phyloP scores from a whole-genome alignment of 345 rosid species.

The Physaria fendleri region DNA sequence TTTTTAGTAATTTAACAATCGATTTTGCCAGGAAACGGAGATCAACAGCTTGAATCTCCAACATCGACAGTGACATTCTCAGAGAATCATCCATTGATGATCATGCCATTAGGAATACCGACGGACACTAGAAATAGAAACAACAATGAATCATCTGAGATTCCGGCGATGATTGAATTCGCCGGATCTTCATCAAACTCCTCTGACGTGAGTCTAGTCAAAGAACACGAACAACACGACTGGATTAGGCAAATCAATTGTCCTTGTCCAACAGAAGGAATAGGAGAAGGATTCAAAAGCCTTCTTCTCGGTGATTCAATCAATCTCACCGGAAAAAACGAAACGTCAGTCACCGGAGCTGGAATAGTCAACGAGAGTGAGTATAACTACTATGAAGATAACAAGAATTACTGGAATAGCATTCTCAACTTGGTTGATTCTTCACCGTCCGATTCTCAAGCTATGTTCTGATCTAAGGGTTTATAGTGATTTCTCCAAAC shows the following conservation, averaged over 20 bases:
- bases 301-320: constrained; percentile 53
- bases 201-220: constrained; percentile 40
- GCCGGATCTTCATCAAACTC: constrained; percentile 46
- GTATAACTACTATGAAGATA: constrained; percentile 63
- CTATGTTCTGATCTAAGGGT: constrained; percentile 37
- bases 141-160: constrained; percentile 11
- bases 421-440: constrained; percentile 91
- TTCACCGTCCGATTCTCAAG: constrained; percentile 69
- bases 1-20: background rate
- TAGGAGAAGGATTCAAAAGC: constrained; percentile 77
- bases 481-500: background rate
- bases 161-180: constrained; percentile 41
- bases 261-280: background rate
- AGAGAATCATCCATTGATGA: constrained; percentile 38
- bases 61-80: constrained; percentile 79
- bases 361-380: constrained; percentile 20
- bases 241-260: constrained; percentile 42
- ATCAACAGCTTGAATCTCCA: constrained; percentile 66
- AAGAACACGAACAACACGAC: constrained; percentile 52
- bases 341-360: background rate
- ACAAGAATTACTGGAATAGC: constrained; percentile 91
- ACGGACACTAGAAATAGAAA: constrained; percentile 6
- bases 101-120: constrained; percentile 23
- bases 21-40: constrained; percentile 25
- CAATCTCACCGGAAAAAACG: constrained; percentile 35